Percentiles rank a stretch among this genome's conserved stretches.
Conservation (phyloP, 805 yeast species). For the Hanseniaspora lachancei region DNA sequence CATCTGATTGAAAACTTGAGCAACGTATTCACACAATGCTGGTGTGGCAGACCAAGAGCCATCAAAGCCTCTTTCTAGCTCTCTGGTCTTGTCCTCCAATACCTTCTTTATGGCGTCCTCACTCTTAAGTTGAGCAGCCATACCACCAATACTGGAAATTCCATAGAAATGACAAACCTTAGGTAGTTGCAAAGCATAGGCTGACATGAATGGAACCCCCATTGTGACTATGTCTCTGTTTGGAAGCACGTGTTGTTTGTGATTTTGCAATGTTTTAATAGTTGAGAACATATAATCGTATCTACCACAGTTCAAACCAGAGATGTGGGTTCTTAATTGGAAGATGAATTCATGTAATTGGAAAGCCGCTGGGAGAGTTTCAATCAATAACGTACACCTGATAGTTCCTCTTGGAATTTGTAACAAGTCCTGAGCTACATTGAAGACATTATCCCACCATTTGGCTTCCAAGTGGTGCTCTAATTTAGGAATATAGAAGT, state of each 20-base stretch:
- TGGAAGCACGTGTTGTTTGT: conserved; percentile 56
- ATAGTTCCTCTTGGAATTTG: conserved; percentile 62
- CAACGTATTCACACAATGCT: conserved; percentile 60
- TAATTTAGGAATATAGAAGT: conserved; percentile 74
- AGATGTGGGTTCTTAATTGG: conserved; percentile 61
- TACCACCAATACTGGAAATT: conserved; percentile 81
- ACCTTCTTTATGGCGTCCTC: conserved; percentile 59
- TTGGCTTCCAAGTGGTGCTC: conserved; percentile 75
- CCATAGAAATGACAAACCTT: conserved; percentile 64
- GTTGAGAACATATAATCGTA: conserved; percentile 82
- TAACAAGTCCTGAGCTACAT: conserved; percentile 60
- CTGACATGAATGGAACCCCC: conserved; percentile 70
- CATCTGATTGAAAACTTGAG: conserved; percentile 63
- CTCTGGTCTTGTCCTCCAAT: conserved; percentile 61
- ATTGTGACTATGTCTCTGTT: conserved; percentile 68
- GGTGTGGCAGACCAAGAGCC: conserved; percentile 89
- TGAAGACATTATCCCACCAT: conserved; percentile 71
- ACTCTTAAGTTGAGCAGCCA: conserved; percentile 75
- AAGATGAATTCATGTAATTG: conserved; percentile 76
- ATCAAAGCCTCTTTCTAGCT: conserved; percentile 68
- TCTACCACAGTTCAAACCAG: conserved; percentile 78
- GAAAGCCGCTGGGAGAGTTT: conserved; percentile 74
- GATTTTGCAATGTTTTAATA: conserved; percentile 61
- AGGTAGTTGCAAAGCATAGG: conserved; percentile 61
- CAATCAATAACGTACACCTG: conserved; percentile 70